These are phyloP conservation scores for Pleoardoris graminearum DNA, from an alignment of 2,329 filamentous ascomycete genomes.

Conservation along the genomic window DNA sequence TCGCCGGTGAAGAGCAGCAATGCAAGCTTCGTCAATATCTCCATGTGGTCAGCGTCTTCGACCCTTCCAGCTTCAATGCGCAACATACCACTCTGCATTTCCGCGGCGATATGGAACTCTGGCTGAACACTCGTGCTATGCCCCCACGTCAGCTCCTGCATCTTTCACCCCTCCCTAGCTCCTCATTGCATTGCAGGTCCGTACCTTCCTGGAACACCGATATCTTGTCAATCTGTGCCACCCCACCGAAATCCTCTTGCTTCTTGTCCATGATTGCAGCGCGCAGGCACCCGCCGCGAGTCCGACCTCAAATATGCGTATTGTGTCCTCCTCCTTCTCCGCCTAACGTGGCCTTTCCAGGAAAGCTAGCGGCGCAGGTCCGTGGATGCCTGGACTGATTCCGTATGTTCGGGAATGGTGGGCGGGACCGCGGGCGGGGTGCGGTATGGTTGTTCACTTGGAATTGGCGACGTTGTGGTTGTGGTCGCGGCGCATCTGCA, in stretches of 20 bases:
- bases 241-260: conserved; percentile 94
- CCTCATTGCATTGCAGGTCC: conserved; percentile 10
- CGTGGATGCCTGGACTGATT: background rate
- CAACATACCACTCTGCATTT: conserved; percentile 84
- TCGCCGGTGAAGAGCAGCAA: conserved; percentile 96
- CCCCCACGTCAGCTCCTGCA: conserved; percentile 27
- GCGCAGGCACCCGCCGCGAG: conserved; percentile 28
- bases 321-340: conserved; percentile 35
- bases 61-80: background rate
- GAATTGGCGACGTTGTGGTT: conserved; percentile 44
- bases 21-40: conserved; percentile 85
- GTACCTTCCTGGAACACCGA: conserved; percentile 98
- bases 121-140: conserved; percentile 94
- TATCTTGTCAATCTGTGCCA: conserved; percentile 97
- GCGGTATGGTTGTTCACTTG: conserved; percentile 13
- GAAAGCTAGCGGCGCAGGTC: conserved; percentile 1
- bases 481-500: conserved; percentile 28
- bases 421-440: conserved; percentile 8
- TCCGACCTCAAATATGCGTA: conserved; percentile 24
- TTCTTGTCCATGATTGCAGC: conserved; percentile 70
- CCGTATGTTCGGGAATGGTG: background rate
- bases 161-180: conserved; percentile 9
- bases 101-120: conserved; percentile 92
- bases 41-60: conserved; percentile 5
- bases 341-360: conserved; percentile 44